Conservation (phyloP, 805 yeast genomes). For the Saturnispora saitoi region DNA sequence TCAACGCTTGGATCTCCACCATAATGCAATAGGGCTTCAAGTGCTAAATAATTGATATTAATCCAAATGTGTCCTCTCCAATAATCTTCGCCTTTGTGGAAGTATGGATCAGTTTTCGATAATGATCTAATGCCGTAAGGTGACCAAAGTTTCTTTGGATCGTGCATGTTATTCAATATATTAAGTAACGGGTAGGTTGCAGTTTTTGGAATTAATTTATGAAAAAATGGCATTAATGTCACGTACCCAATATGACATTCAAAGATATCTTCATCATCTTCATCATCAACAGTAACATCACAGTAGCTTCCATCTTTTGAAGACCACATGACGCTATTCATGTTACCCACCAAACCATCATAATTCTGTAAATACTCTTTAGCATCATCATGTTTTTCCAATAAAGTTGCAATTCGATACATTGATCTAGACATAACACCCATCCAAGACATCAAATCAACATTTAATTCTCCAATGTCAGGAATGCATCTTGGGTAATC, state of each 20-base stretch:
- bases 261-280: conserved; percentile 44
- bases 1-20: conserved; percentile 26
- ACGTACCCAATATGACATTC: conserved; percentile 91
- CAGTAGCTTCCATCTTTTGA: conserved; percentile 60
- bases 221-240: conserved; percentile 74
- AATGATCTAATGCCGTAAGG: conserved; percentile 75
- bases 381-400: conserved; percentile 54
- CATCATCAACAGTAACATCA: conserved; percentile 74
- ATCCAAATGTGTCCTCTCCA: conserved; percentile 97
- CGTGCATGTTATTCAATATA: conserved; percentile 49
- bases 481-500: conserved; percentile 90
- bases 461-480: conserved; percentile 82
- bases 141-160: conserved; percentile 71
- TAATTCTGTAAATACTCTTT: conserved; percentile 45
- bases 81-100: conserved; percentile 78
- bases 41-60: conserved; percentile 74
- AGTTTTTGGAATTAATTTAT: conserved; percentile 49
- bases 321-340: conserved; percentile 78
- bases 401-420: conserved; percentile 56
- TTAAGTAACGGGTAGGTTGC: conserved; percentile 38
- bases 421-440: conserved; percentile 86
- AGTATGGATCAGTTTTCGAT: conserved; percentile 54
- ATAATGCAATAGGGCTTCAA: conserved; percentile 63
- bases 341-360: conserved; percentile 47
- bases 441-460: conserved; percentile 86